A percentile compares a stretch with the other conserved stretches of the same genome.
Conservation (phyloP, 2,329 filamentous ascomycete genomes). For the Paraphoma chrysanthemicola region DNA sequence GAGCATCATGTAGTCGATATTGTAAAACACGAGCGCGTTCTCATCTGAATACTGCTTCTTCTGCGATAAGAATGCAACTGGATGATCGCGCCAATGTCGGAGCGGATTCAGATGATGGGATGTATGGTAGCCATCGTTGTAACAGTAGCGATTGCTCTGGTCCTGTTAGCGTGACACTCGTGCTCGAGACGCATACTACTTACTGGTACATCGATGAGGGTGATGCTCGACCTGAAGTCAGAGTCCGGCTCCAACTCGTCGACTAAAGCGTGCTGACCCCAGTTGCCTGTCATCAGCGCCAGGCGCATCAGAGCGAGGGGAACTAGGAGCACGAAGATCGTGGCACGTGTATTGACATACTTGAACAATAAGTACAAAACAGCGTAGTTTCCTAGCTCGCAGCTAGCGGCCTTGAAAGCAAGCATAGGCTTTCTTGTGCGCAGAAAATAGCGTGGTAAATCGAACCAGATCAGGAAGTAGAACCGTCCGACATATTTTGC, state of each 20-base stretch:
- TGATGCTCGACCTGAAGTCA: slow-evolving; percentile 80
- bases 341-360: slow-evolving; percentile 59
- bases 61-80: slow-evolving; percentile 72
- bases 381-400: slow-evolving; percentile 62
- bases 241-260: slow-evolving; percentile 77
- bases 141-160: slow-evolving; percentile 81
- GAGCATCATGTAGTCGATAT: slow-evolving; percentile 82
- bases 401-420: slow-evolving; percentile 64
- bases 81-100: slow-evolving; percentile 83
- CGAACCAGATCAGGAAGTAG: slow-evolving; percentile 75
- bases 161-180: slow-evolving; percentile 4
- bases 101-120: slow-evolving; percentile 80
- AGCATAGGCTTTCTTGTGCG: slow-evolving; percentile 64
- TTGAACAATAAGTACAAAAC: slow-evolving; percentile 60
- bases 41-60: slow-evolving; percentile 72
- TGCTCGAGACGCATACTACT: slow-evolving; percentile 38
- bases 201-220: slow-evolving; percentile 78
- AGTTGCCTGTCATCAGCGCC: slow-evolving; percentile 82
- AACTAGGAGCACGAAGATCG: slow-evolving; percentile 70
- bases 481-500: slow-evolving; percentile 77
- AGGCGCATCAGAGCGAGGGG: slow-evolving; percentile 72
- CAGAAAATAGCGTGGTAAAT: slow-evolving; percentile 76
- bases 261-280: slow-evolving; percentile 84
- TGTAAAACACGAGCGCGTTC: slow-evolving; percentile 76
- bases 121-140: slow-evolving; percentile 84